Conservation (phyloP, 257 asterid species). For the Gentiana straminea region DNA sequence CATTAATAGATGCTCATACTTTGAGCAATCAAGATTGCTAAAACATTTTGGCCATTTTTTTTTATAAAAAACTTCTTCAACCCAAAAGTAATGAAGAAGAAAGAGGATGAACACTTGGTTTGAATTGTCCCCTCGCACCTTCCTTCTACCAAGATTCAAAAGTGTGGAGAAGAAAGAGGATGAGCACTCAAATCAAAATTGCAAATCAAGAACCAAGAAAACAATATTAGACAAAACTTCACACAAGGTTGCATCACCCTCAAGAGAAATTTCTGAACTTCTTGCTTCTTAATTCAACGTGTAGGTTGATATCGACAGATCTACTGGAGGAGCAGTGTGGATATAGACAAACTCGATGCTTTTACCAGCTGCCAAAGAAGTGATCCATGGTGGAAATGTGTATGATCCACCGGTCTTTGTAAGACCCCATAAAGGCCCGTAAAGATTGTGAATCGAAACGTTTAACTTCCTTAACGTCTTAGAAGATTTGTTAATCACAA, state of each 20-base stretch:
- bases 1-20: too few relatives aligned
- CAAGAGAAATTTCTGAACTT: constrained; percentile 22
- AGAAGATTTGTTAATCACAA: constrained; percentile 63
- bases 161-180: constrained; percentile 28
- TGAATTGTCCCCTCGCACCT: constrained; percentile 69
- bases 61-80: too few relatives aligned
- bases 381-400: constrained; percentile 77
- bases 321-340: constrained; percentile 74
- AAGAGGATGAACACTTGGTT: constrained; percentile 53
- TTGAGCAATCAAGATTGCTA: too few relatives aligned
- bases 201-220: constrained; percentile 43
- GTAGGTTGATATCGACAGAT: constrained; percentile 67
- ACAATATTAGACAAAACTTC: constrained; percentile 6
- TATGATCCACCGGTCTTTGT: constrained; percentile 55
- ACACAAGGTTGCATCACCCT: constrained; percentile 53
- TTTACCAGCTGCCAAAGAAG: constrained; percentile 65
- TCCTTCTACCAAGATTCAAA: constrained; percentile 49
- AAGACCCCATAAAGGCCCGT: constrained; percentile 97
- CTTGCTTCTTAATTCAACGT: constrained; percentile 34
- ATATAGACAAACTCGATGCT: constrained; percentile 87
- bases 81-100: too few relatives aligned
- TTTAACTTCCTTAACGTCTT: constrained; percentile 65
- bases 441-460: constrained; percentile 53
- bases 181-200: constrained; percentile 16
- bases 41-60: too few relatives aligned